Percentiles rank a stretch among this genome's conserved stretches.
phyloP scores from a whole-genome alignment of 306 rosid genomes.

The Dalbergia oliveri region DNA sequence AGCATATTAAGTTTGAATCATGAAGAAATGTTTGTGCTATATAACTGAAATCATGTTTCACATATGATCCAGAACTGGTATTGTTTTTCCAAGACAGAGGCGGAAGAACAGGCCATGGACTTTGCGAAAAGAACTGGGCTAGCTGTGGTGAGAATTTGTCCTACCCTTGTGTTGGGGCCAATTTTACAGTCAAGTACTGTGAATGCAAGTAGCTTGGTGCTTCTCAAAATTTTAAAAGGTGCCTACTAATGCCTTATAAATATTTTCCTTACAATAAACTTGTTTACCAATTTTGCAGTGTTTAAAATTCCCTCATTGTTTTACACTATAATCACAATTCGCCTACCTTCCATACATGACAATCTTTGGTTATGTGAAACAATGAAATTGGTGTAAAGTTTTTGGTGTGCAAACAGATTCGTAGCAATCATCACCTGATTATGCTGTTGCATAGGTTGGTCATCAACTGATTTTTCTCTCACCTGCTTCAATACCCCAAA shows the following conservation, averaged over 20 bases:
- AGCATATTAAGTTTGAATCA: not conserved
- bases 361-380: conserved; percentile 9
- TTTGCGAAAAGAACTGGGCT: conserved; percentile 67
- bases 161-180: conserved; percentile 63
- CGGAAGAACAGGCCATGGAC: conserved; percentile 72
- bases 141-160: conserved; percentile 64
- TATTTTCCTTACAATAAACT: conserved; percentile 9
- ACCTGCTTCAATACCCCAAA: not conserved
- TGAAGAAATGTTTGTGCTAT: not conserved
- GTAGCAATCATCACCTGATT: not conserved
- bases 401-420: conserved; percentile 14
- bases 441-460: not conserved
- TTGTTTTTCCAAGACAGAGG: conserved; percentile 73
- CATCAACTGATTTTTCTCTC: not conserved
- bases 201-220: conserved; percentile 68
- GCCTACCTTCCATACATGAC: not conserved
- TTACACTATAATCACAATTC: not conserved
- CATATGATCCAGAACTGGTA: conserved; percentile 77
- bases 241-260: conserved; percentile 8
- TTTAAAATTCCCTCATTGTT: conserved; percentile 19
- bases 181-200: conserved; percentile 61
- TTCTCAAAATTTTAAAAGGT: conserved; percentile 68
- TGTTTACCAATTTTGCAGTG: conserved; percentile 4
- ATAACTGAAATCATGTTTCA: not conserved
- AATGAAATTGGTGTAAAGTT: not conserved